A percentile compares a stretch with the other conserved stretches of the same genome.
phyloP scores from a whole-genome alignment of 2,329 filamentous ascomycete genomes.

The Leptographium galeiforme region DNA sequence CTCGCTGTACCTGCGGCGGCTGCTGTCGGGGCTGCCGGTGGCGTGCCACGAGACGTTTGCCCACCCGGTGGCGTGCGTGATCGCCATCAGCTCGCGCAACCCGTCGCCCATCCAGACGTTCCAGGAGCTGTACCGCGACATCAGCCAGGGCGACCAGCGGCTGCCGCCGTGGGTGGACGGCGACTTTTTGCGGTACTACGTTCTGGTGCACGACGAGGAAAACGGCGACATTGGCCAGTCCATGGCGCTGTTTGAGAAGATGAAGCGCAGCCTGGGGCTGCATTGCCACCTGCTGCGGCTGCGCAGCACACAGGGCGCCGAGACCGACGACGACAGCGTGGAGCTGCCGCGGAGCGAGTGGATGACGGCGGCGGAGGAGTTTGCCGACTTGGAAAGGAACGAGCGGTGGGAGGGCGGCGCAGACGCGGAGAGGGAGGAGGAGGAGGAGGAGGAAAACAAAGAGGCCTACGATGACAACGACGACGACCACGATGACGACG shows the following conservation, averaged over 20 bases:
- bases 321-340: conserved; percentile 84
- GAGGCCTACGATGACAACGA: conserved; percentile 53
- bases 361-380: conserved; percentile 77
- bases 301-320: conserved; percentile 69
- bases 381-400: conserved; percentile 57
- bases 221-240: conserved; percentile 84
- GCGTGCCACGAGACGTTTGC: conserved; percentile 84
- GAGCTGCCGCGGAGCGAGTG: conserved; percentile 73
- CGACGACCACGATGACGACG: conserved; percentile 49
- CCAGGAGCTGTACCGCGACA: conserved; percentile 68
- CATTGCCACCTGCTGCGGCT: conserved; percentile 87
- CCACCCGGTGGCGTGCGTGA: conserved; percentile 87
- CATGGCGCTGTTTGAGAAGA: conserved; percentile 85
- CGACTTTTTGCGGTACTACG: conserved; percentile 90
- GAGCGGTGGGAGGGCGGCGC: conserved; percentile 15
- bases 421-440: conserved; percentile 23
- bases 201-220: conserved; percentile 93
- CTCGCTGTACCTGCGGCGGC: conserved; percentile 65
- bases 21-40: conserved; percentile 68
- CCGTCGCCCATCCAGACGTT: conserved; percentile 75
- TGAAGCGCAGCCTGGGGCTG: conserved; percentile 95
- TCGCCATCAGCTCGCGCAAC: conserved; percentile 87
- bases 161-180: conserved; percentile 79
- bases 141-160: conserved; percentile 60
- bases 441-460: conserved; percentile 51